phyloP scores from a whole-genome alignment of 441 rosid species.

The Theobroma grandiflorum region DNA sequence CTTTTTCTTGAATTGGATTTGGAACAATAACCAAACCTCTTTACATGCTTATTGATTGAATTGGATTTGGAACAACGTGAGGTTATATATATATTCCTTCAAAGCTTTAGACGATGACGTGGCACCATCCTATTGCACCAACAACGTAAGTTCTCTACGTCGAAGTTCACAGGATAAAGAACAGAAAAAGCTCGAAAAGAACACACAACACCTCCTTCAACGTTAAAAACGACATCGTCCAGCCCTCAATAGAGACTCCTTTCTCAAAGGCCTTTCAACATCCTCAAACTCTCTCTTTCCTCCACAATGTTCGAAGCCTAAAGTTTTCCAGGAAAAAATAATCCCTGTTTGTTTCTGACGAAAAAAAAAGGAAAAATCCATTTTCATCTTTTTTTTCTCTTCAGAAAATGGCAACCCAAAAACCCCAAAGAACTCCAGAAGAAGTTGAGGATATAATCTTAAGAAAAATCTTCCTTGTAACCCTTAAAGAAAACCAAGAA shows the following conservation, averaged over 20 bases:
- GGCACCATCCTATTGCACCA: background rate
- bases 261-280: background rate
- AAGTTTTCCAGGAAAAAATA: background rate
- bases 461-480: conserved; percentile 73
- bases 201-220: background rate
- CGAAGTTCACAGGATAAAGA: background rate
- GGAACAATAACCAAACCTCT: no score
- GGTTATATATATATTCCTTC: no score
- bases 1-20: no score
- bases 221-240: background rate
- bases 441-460: conserved; percentile 95
- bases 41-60: no score
- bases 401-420: conserved; percentile 39
- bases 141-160: background rate
- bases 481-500: conserved; percentile 55
- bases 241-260: no score
- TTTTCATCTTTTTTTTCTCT: background rate
- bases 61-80: no score
- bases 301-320: background rate
- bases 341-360: conserved; percentile 7
- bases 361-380: background rate
- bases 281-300: background rate
- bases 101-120: background rate
- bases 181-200: background rate
- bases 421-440: conserved; percentile 64